Base-by-base conservation (phyloP, 1,139 yeast species). In the Martiniozyma asiatica region DNA sequence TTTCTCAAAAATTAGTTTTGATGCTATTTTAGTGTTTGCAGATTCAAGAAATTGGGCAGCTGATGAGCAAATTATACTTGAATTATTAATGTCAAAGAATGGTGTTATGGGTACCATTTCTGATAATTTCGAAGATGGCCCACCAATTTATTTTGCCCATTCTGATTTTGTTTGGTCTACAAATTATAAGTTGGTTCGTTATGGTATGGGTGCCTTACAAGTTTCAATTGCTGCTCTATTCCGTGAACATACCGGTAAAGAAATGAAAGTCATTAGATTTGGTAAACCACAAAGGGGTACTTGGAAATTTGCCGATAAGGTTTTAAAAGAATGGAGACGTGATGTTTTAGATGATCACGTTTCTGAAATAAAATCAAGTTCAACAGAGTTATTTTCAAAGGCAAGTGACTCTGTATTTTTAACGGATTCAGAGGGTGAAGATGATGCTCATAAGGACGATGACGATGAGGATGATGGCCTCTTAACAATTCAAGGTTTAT, bases 101-200 rank as follows among this genome's bases (percentile, higher is more conserved):
- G 94, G 94, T 47, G 73, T 70, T 27, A 78, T 81, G 92, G 92
- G 93, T 24, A 80, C 93, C 5, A 61, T 65, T 32, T 70, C 80
- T 17, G 65, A 72, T 42, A 69, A 78, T 14, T 74, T 55, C 49
- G 77, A 73, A 36, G 84, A 80, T 45, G 92, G 92, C 29, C 92
- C 92, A 14, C 70, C 72, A 34, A 72, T 81, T 38, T 81, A 76
- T 56, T 81, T 80, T 61, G 92, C 93, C 20, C 93, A 81, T 53
- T 77, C 87, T 17, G 94, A 80, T 55, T 78, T 80, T 47, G 80
- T 80, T 35, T 80, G 93, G 93, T 84, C 93, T 10, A 81, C 93
- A 12, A 78, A 80, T 52, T 80, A 80, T 50, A 75, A 71, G 43
- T 63, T 79, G 38, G 73, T 81, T 16, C 64, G 94, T 53, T 79